Conservation (phyloP, 306 rosid species). For the Betula pendula region DNA sequence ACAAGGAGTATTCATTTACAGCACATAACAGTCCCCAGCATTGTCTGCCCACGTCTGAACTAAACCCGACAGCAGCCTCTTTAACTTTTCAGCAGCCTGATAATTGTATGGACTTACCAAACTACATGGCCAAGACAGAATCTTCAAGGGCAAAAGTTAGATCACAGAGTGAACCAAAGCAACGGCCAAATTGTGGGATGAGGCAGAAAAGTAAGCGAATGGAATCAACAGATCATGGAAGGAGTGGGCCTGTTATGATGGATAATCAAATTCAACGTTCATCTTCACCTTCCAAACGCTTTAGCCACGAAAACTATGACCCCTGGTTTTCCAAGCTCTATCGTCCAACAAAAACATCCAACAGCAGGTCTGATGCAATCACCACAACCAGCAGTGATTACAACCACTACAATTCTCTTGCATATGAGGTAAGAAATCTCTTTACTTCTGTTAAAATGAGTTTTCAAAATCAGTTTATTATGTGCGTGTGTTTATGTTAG, state of each 20-base stretch:
- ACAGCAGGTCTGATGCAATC: slow-evolving; percentile 31
- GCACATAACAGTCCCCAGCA: slow-evolving; percentile 47
- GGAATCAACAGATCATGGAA: slow-evolving; percentile 30
- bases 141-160: slow-evolving; percentile 76
- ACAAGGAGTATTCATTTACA: slow-evolving; percentile 28
- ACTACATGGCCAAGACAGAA: slow-evolving; percentile 70
- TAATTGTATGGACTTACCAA: slow-evolving; percentile 42
- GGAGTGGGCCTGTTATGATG: neutral
- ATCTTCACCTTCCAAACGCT: slow-evolving; percentile 35
- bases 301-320: slow-evolving; percentile 34
- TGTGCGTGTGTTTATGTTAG: too few relatives aligned
- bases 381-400: slow-evolving; percentile 30
- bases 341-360: slow-evolving; percentile 32
- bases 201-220: slow-evolving; percentile 41
- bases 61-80: slow-evolving; percentile 33
- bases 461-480: too few relatives aligned
- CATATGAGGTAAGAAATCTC: slow-evolving; percentile 27
- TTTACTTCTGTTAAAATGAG: too few relatives aligned
- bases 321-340: slow-evolving; percentile 55
- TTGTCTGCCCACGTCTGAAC: slow-evolving; percentile 23
- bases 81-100: slow-evolving; percentile 39
- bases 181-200: slow-evolving; percentile 49
- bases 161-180: slow-evolving; percentile 86
- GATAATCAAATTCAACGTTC: slow-evolving; percentile 46
- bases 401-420: slow-evolving; percentile 23